These are phyloP conservation scores for Solanum megistacrolobum DNA, from an alignment of 257 asterid genomes.

Conservation along the genomic window DNA sequence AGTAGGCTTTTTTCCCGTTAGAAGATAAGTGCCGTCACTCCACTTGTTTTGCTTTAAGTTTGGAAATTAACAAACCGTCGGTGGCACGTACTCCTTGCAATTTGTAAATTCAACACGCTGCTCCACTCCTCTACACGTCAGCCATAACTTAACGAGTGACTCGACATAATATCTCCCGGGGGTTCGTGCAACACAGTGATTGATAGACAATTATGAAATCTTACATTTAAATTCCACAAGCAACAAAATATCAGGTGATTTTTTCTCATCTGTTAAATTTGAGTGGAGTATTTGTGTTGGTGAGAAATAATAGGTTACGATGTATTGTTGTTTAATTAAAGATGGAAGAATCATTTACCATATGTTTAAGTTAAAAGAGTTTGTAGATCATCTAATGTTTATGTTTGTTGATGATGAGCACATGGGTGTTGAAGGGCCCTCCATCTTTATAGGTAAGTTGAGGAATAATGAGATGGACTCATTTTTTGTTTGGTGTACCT, in stretches of 20 bases:
- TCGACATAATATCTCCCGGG: background rate
- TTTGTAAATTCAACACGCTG: background rate
- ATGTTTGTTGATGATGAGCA: background rate
- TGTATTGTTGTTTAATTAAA: too few species aligned
- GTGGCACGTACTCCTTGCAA: background rate
- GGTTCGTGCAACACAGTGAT: background rate
- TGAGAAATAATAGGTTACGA: too few species aligned
- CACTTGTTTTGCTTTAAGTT: background rate
- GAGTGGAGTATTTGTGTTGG: too few species aligned
- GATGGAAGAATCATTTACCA: background rate
- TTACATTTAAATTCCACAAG: too few species aligned
- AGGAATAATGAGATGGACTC: background rate
- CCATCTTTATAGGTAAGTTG: background rate
- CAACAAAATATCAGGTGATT: background rate
- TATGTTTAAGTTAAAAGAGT: background rate
- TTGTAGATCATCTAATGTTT: background rate
- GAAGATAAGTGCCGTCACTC: background rate
- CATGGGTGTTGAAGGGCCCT: background rate
- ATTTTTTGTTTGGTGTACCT: background rate
- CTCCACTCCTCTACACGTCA: background rate
- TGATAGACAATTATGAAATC: background rate
- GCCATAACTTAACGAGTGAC: background rate
- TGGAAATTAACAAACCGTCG: background rate
- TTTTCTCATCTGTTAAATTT: too few species aligned
- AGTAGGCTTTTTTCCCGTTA: background rate